Base-by-base conservation (phyloP, 306 rosid species). In the Trifolium fragiferum region DNA sequence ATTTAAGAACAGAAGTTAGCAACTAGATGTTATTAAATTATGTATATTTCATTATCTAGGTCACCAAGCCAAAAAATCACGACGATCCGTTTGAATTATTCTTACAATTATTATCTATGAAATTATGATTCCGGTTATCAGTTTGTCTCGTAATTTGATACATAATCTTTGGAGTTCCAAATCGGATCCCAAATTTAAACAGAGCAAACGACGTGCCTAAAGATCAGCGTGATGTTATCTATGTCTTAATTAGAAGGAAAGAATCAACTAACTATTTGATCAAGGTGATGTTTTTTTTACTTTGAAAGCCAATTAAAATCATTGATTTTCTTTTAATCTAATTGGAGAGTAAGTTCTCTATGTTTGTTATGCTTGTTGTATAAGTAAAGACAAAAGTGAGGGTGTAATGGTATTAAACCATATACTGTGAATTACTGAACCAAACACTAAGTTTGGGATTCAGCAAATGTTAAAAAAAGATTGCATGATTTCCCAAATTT, bases 1-100 rank as follows among this genome's bases (percentile, higher is more conserved):
- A 60, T 92, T 83, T 78, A 84, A 76, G 53, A 5, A 23, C 23
- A 82, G 82, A 80, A 58, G 40, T 16, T 66, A 72, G 78, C 15
- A 1, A 51, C n/a, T n/a, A n/a, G n/a, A n/a, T n/a, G n/a, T n/a
- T n/a, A n/a, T n/a, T n/a, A n/a, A n/a, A n/a, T n/a, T n/a, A n/a
- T 76, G 63, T 53, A 66, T 33, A 33, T 65, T 46, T 71, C 55
- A 27, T 73, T 55, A 41, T 71, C 55, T 60, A 23, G 40, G 57
- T 46, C 13, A 54, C 60, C 64, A 14, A 47, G 68, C 51, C 73
- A 46, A 73, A 51, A 51, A 38, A 33, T 55, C 21, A 10, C 16
- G 25, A 54, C n/a, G 14, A 49, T 77, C 62, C 0, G 40, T 72
- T 66, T 72, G 47, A 57, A 66, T 5, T 58, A 66, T 59, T 72